Evolutionary conservation across 257 asterid genomes (phyloP), one percentile per base, ranked within the genome.

Genomic region (Nicotiana paniculata): DNA sequence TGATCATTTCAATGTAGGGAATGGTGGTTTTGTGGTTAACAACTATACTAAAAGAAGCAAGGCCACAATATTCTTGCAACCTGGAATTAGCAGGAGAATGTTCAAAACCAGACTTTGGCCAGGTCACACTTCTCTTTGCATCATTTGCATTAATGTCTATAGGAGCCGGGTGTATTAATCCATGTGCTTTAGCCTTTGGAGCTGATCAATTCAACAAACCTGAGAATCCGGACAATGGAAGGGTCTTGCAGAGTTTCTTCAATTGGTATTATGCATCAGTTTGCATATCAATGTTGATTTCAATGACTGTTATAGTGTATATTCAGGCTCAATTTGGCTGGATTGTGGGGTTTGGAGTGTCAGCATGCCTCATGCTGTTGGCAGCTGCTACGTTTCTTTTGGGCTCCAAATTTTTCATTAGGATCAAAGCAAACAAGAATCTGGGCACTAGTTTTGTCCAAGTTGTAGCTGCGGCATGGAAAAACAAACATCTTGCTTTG

Each of bases 111-210:
- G 81, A 32, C 15, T 68, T 88, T 24, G 89, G 82, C 43, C 98
- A 93, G 28, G 72, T 79, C 37, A 82, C 87, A 0, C 76, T 92
- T 82, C 96, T 93, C 33, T 88, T 91, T 81, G 39, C 88, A 5
- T 85, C 93, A 24, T 88, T 92, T 77, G 92, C 87, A 3, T 89
- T 93, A 3, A 85, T 92, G 88, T 83, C 98, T 0, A 81, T 91
- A 6, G 97, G 98, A 4, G 85, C 96, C 0, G 98, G 96, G 4
- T 97, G 96, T 28, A 86, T 93, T 62, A 64, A 93, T 84, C 93
- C 98, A 1, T 93, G 97, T 77, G 90, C 97, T 39, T 43, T 93
- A 55, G 96, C 97, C 1, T 93, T 93, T 72, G 98, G 97, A 6
- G 98, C 98, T 0, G 98, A 93, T 84, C 98, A 93, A 81, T 88